Base-by-base conservation (phyloP, 352 stramenopile genomes). In the Phytophthora chlamydospora region DNA sequence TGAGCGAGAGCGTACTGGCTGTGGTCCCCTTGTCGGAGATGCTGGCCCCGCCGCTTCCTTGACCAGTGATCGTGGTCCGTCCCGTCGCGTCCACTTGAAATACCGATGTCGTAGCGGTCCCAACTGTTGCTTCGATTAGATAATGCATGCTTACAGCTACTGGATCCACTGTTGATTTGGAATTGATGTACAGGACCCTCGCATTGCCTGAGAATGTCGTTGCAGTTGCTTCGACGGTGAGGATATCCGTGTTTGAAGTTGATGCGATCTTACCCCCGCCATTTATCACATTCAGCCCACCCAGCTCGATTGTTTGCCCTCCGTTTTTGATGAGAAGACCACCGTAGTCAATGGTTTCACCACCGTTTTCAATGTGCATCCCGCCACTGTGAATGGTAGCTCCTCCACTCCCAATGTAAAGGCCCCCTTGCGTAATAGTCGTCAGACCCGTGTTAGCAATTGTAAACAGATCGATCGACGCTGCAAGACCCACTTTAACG, bases 371-470 rank as follows among this genome's bases (percentile, higher is more conserved):
- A 7, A 91, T 65, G 39, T 67, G 50, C 2, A 91, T 43, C 2
- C 83, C 81, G 12, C 78, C 83, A 21, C 24, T 39, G 34, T 60
- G 27, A 21, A 91, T 67, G 9, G 53, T 81, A 21, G 71, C 67
- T 5, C 84, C 84, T 14, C 78, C 80, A 47, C 39, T 19, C 1
- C n/a, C n/a, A 33, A 88, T 64, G 14, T 55, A 11, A 12, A 91
- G 57, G 2, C 77, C 80, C 29, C 66, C 63, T 40, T 64, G 43
- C 4, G 46, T 63, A 29, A 91, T 80, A 6, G 68, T 81, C 27
- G 87, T 83, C 24, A 61, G 27, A 4, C 84, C 84, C 0, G 75
- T 71, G 24, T 81, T 75, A 4, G 29, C 53, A 24, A 92, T 71
- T 16, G 66, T 71, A 50, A 91, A 74, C 9, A 90, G 24, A 17